phyloP scores from a whole-genome alignment of 2,329 filamentous ascomycete genomes.

The Aspergillus eucalypticola region DNA sequence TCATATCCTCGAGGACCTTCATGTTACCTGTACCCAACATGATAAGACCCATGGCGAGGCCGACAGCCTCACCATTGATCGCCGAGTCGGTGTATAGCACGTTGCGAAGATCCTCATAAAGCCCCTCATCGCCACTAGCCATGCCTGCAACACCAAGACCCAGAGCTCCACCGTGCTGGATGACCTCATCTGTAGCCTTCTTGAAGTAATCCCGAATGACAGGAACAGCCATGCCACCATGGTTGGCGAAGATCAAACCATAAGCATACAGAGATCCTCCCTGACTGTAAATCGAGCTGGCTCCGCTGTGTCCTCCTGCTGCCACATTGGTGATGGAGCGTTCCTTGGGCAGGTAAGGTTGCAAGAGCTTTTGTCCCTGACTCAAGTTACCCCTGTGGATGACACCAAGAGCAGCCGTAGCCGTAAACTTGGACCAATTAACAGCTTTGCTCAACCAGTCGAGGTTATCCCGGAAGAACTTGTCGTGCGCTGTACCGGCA shows the following conservation, averaged over 20 bases:
- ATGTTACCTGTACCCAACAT: constrained; percentile 98
- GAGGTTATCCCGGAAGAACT: constrained; percentile 96
- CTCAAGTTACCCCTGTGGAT: constrained; percentile 94
- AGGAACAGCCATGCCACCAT: constrained; percentile 76
- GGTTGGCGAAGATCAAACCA: constrained; percentile 95
- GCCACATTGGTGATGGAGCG: constrained; percentile 58
- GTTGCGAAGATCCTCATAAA: constrained; percentile 86
- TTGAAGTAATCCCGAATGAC: constrained; percentile 52
- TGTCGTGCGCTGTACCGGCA: constrained; percentile 95
- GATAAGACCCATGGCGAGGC: constrained; percentile 92
- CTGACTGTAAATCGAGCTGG: constrained; percentile 90
- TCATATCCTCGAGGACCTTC: constrained; percentile 92
- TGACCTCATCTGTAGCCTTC: constrained; percentile 68
- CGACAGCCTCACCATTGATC: constrained; percentile 94
- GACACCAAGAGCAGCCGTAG: constrained; percentile 91
- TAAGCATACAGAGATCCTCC: constrained; percentile 95
- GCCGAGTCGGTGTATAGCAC: constrained; percentile 93
- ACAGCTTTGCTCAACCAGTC: constrained; percentile 98
- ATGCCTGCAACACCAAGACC: constrained; percentile 96
- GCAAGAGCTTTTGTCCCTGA: constrained; percentile 88
- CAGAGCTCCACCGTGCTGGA: constrained; percentile 93
- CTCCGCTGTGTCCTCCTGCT: constrained; percentile 52
- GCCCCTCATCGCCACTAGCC: constrained; percentile 86
- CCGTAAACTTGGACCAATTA: constrained; percentile 99
- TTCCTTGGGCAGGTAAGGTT: constrained; percentile 86